These are phyloP conservation scores for Talaromyces stipitatus DNA, from an alignment of 495 filamentous ascomycete genomes.

Conservation along the genomic window DNA sequence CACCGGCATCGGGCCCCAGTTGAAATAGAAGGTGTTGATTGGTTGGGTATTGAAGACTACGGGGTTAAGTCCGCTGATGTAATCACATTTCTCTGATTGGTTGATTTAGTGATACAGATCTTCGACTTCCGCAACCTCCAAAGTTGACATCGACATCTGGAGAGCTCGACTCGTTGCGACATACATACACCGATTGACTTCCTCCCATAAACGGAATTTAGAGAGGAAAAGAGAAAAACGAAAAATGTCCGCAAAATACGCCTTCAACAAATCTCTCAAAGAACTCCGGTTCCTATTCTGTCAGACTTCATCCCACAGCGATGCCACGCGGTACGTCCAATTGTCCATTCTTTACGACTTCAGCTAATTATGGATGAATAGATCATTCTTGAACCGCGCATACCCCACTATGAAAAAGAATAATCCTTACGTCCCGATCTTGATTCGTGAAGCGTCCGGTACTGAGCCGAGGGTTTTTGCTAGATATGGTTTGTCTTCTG, in stretches of 20 bases:
- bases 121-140: not conserved
- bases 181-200: not conserved
- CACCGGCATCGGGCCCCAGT: slow-evolving; percentile 5
- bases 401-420: slow-evolving; percentile 99
- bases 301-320: slow-evolving; percentile 83
- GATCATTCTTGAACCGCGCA: slow-evolving; percentile 80
- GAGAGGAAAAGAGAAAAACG: not conserved
- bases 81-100: not conserved
- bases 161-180: not conserved
- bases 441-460: slow-evolving; percentile 83
- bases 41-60: not conserved
- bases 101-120: not conserved
- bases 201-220: too few species aligned
- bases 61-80: slow-evolving; percentile 2
- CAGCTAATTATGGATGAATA: slow-evolving; percentile 21
- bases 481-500: slow-evolving; percentile 66
- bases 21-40: not conserved
- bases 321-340: slow-evolving; percentile 62
- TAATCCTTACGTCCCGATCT: slow-evolving; percentile 89
- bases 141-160: not conserved
- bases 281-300: slow-evolving; percentile 97
- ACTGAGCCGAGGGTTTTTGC: slow-evolving; percentile 81
- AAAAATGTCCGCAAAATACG: slow-evolving; percentile 84
- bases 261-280: slow-evolving; percentile 78
- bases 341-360: not conserved